These are phyloP conservation scores for Populus nigra DNA, from an alignment of 345 rosid genomes.

Conservation along the genomic window DNA sequence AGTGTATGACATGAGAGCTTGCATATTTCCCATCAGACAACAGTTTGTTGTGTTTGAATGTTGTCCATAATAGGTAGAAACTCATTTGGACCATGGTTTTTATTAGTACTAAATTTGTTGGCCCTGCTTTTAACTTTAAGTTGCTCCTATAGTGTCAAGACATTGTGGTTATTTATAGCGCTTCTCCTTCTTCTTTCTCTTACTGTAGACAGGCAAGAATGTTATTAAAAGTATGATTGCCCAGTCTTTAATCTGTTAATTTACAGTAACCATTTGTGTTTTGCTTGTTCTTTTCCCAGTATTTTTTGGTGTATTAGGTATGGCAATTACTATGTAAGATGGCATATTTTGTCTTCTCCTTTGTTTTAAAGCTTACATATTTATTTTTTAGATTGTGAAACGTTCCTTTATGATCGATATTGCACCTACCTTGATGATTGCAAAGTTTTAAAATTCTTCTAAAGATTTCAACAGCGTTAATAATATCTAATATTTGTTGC, in stretches of 20 bases:
- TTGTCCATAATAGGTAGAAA: not conserved
- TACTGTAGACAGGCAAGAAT: not conserved
- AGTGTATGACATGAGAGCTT: not conserved
- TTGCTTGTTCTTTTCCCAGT: not conserved
- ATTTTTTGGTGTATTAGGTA: too few species aligned
- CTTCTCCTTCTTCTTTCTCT: not conserved
- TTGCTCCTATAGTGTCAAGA: not conserved
- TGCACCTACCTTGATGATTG: not conserved
- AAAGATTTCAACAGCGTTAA: not conserved
- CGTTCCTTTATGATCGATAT: not conserved
- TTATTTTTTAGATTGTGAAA: not conserved
- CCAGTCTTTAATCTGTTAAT: not conserved
- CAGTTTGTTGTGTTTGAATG: not conserved
- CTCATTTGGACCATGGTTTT: not conserved
- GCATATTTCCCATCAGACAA: not conserved
- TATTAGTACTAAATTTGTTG: not conserved
- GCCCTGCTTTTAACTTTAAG: too few species aligned
- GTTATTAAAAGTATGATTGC: not conserved
- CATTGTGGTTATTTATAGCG: not conserved
- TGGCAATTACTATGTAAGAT: not conserved
- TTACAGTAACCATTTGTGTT: not conserved
- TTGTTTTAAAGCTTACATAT: not conserved
- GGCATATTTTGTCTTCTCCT: not conserved
- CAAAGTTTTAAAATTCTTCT: not conserved
- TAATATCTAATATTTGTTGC: not conserved